Conservation (phyloP, 306 rosid species). For the Quercus gilva region DNA sequence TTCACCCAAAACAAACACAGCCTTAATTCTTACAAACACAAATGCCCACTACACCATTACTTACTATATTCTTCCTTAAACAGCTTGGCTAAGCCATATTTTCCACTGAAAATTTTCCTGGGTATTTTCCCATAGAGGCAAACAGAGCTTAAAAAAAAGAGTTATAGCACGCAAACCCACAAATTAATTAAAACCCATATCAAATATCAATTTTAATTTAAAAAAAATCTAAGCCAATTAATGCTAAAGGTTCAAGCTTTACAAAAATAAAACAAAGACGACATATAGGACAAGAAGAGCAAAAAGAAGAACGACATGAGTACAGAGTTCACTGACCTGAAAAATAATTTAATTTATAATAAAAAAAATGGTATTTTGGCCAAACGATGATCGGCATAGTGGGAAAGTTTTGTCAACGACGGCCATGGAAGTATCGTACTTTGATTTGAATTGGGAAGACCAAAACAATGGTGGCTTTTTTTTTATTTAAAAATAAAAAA, state of each 20-base stretch:
- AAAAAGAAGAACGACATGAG: neutral
- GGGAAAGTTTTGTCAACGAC: neutral
- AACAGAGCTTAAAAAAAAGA: neutral
- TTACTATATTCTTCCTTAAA: too few relatives aligned
- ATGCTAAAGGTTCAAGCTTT: neutral
- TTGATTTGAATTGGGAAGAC: neutral
- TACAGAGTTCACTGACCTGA: neutral
- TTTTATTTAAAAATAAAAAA: too few relatives aligned
- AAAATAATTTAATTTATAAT: neutral
- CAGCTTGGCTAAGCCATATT: too few relatives aligned
- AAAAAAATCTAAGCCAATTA: neutral
- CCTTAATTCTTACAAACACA: too few relatives aligned
- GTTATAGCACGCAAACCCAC: neutral
- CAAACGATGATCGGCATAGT: neutral
- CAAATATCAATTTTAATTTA: neutral
- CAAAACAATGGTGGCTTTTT: neutral
- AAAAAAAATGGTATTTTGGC: neutral
- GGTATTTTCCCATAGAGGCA: neutral
- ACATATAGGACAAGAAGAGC: neutral
- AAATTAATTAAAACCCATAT: neutral
- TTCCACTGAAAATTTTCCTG: neutral
- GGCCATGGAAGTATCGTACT: neutral
- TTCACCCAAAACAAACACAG: too few relatives aligned
- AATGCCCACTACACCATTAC: too few relatives aligned
- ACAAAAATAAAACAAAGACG: neutral